Evolutionary conservation across 805 yeast species (phyloP), one percentile per base, ranked within the genome.

Genomic region (Candida silvatica): DNA sequence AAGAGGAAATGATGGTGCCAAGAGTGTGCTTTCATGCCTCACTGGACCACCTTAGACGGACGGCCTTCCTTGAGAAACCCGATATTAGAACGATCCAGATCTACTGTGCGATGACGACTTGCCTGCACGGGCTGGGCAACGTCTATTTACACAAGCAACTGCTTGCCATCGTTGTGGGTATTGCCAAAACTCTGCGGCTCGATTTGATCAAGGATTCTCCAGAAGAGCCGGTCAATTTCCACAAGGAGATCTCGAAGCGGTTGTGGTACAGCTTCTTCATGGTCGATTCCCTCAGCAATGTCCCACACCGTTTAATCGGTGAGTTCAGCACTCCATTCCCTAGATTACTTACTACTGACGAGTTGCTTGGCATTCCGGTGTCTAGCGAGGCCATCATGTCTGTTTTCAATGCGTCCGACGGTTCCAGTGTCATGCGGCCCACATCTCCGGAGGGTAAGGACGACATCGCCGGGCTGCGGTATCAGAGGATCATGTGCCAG

Each of bases 191-290:
- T 6, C 27, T 50, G 8, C 20, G 31, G 31, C 25, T 33, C 5
- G 36, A 33, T 27, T 12, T n/a, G 12, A 27, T 33, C 23, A 40
- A 42, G 5, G 31, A 44, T 5, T 43, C 47, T 30, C 19, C 17
- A 3, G 25, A 41, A 5, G 37, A 31, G 11, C 29, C 32, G 14
- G 28, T 28, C 9, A 35, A 37, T 14, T 47, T 41, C 23, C 41
- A 48, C 19, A 35, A 34, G n/a, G 54, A 50, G 29, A 20, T 50
- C 7, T 25, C 36, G 8, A 50, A 46, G 39, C 36, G 54, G 15
- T 31, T 50, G 3, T 50, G 51, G 46, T 44, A 47, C 33, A 48
- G 48, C 31, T 32, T 50, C 12, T 42, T 47, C 31, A 48, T 50
- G 17, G 45, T 50, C 17, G 54, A 50, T 32, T 41, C 52, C 1